phyloP scores from a whole-genome alignment of 805 yeast genomes.

The Candida sonorensis region DNA sequence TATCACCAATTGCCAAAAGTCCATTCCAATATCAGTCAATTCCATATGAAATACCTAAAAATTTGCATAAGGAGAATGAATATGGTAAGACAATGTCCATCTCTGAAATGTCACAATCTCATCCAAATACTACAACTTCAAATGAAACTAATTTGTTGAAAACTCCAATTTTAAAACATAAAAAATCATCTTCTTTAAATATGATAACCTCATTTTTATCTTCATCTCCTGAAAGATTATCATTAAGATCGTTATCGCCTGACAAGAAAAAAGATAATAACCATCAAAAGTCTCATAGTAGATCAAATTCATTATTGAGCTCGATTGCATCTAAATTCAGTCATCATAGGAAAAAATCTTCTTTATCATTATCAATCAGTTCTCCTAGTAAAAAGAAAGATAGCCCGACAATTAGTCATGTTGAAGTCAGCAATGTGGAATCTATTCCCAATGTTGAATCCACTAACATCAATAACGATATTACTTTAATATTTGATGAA shows the following conservation, averaged over 20 bases:
- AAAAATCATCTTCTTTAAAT: slow-evolving; percentile 2
- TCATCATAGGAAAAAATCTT: slow-evolving; percentile 22
- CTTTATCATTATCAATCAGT: slow-evolving; percentile 16
- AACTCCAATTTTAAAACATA: slow-evolving; percentile 7
- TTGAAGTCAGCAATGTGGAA: too few species aligned
- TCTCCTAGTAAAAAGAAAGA: slow-evolving; percentile 6
- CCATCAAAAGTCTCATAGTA: slow-evolving; percentile 16
- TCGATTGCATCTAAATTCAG: slow-evolving; percentile 18
- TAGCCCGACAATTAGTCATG: too few species aligned
- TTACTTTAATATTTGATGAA: slow-evolving; percentile 21
- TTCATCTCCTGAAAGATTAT: not conserved
- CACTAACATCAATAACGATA: slow-evolving; percentile 9
- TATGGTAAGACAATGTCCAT: slow-evolving; percentile 13
- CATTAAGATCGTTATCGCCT: slow-evolving; percentile 1
- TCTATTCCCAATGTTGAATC: too few species aligned
- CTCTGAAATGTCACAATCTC: slow-evolving; percentile 6
- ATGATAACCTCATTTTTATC: not conserved
- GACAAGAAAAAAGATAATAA: not conserved
- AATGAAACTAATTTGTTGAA: too few species aligned
- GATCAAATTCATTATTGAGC: slow-evolving; percentile 21
- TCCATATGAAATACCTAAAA: slow-evolving; percentile 26
- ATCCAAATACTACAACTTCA: slow-evolving; percentile 1
- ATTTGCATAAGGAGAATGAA: slow-evolving; percentile 18
- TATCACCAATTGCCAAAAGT: slow-evolving; percentile 6
- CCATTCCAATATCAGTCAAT: slow-evolving; percentile 29